Evolutionary conservation across 768 basidiomycete genomes (phyloP), one percentile per base, ranked within the genome.

Genomic region (Psilocybe sp.): DNA sequence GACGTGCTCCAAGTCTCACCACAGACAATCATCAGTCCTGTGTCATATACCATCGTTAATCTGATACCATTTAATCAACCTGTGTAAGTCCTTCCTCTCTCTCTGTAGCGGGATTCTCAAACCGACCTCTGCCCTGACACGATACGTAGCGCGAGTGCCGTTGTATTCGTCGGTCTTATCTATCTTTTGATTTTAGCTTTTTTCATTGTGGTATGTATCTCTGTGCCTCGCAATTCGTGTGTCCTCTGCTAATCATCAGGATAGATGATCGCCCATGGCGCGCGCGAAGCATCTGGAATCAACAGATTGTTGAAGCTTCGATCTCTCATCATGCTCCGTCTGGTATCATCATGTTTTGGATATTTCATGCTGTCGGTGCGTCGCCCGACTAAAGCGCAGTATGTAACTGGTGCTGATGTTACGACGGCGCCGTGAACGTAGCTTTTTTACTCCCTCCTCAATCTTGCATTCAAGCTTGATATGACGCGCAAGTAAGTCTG

Each of bases 381-480:
- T 19, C 9, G n/a, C 16, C n/a, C 10, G 18, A n/a, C n/a, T 20
- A 7, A 11, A 15, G 7, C 12, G 10, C 19, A 23, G 10, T 14
- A 8, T 42, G 14, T 9, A 11, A 31, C 4, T 28, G 13, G 23
- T 9, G 18, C 19, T 15, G 18, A 6, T 20, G 5, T 11, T 8
- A 15, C 11, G 4, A 4, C 7, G 23, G 18, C 8, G 4, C 28
- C 13, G 5, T 13, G 19, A 36, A 14, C 33, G 32, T 49, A 85
- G 80, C 69, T 83, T n/a, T 76, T 82, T 62, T 88, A 84, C 58
- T 72, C 81, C 13, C 63, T 87, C 7, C 58, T 87, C 13, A 82
- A 77, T 55, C 59, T 79, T 16, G 84, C 82, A 1, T 88, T 87
- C 59, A 76, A 79, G 16, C 69, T 84, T 6, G 75, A 82, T 38